Percentiles rank a stretch among this genome's conserved stretches.
These are phyloP conservation scores for Nissolia schottii DNA, from an alignment of 306 rosid genomes.

Conservation along the genomic window DNA sequence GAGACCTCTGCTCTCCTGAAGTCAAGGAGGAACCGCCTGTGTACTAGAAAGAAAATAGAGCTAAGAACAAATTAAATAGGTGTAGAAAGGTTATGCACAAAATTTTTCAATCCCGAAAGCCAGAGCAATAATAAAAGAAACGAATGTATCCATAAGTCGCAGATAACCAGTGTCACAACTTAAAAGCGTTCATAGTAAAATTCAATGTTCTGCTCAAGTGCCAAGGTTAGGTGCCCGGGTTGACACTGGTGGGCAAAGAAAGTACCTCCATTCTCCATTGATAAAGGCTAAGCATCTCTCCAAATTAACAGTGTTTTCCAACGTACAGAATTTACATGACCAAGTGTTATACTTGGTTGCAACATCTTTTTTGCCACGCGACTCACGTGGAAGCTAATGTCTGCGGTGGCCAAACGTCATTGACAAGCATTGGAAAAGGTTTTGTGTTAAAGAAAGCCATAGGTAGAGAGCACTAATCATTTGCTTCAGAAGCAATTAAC, in stretches of 20 bases:
- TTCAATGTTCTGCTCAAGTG: constrained; percentile 1
- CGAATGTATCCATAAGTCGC: not conserved
- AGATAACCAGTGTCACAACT: not conserved
- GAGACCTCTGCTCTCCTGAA: too few species aligned
- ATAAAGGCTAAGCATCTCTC: constrained; percentile 60
- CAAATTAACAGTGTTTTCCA: constrained; percentile 65
- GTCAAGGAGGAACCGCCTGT: too few species aligned
- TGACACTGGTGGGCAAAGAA: constrained; percentile 48
- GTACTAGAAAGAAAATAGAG: too few species aligned
- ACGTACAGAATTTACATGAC: constrained; percentile 71
- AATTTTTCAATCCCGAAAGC: too few species aligned
- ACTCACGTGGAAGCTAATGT: constrained; percentile 68
- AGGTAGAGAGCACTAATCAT: not conserved
- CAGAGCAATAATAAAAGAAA: too few species aligned
- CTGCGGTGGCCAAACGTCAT: constrained; percentile 41
- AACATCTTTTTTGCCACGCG: constrained; percentile 62
- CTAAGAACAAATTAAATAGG: too few species aligned
- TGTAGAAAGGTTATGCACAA: too few species aligned
- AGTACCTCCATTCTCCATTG: constrained; percentile 90
- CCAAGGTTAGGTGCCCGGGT: constrained; percentile 26
- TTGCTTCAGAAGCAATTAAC: not conserved
- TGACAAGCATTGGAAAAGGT: constrained; percentile 35
- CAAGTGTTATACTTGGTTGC: constrained; percentile 41
- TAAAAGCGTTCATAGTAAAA: not conserved
- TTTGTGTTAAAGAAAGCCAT: not conserved